These are phyloP conservation scores for Amborella trichopoda DNA, from an alignment of 164 flowering plant genomes.

Conservation along the genomic window DNA sequence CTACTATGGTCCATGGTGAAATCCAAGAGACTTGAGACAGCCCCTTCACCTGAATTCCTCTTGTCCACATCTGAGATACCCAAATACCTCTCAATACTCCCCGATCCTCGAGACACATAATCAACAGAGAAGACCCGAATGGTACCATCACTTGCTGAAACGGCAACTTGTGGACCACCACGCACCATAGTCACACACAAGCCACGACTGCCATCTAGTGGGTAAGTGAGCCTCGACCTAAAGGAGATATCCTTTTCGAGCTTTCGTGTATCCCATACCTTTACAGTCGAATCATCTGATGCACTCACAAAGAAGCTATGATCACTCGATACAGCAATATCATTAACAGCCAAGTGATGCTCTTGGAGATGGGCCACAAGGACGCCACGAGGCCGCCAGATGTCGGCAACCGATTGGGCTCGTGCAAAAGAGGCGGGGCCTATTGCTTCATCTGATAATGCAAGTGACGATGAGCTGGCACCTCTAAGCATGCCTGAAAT, in stretches of 20 bases:
- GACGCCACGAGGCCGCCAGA: conserved; percentile 98
- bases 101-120: conserved; percentile 72
- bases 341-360: conserved; percentile 95
- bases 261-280: conserved; percentile 93
- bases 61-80: conserved; percentile 80
- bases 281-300: conserved; percentile 94
- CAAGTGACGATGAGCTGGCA: conserved; percentile 16
- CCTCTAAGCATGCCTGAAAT: conserved; percentile 40
- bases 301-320: conserved; percentile 91
- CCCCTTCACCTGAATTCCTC: conserved; percentile 73
- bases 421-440: conserved; percentile 42
- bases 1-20: conserved; percentile 41
- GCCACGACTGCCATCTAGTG: conserved; percentile 77
- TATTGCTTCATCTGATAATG: conserved; percentile 32
- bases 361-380: conserved; percentile 97
- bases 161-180: conserved; percentile 71
- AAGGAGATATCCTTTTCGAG: conserved; percentile 96
- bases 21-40: conserved; percentile 59
- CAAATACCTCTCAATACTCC: conserved; percentile 87
- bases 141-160: conserved; percentile 80
- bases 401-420: conserved; percentile 59
- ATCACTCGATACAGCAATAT: conserved; percentile 78
- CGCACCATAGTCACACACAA: conserved; percentile 78
- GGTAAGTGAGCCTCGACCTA: conserved; percentile 85
- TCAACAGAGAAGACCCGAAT: conserved; percentile 88